These are phyloP conservation scores for Piper longum DNA, from an alignment of 164 flowering plant genomes.

Conservation along the genomic window DNA sequence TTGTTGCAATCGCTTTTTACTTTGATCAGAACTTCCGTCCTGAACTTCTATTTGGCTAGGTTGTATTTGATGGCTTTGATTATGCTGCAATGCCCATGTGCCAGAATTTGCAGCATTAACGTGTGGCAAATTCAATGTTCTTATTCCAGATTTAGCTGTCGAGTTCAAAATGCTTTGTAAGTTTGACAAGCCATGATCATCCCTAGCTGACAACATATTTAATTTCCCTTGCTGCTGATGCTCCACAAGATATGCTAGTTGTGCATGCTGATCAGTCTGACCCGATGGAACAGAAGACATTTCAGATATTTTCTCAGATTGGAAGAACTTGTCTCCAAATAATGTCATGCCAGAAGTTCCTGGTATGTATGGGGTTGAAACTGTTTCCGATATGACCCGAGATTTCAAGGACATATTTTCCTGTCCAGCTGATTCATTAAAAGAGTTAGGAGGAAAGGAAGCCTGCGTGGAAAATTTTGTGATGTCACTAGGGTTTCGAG, in stretches of 20 bases:
- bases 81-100: conserved; percentile 20
- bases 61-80: conserved; percentile 30
- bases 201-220: conserved; percentile 11
- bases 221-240: conserved; percentile 25
- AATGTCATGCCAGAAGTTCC: conserved; percentile 16
- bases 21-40: conserved; percentile 6
- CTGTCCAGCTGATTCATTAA: conserved; percentile 16
- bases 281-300: conserved; percentile 16
- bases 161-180: conserved; percentile 16
- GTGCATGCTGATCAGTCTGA: conserved; percentile 60
- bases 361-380: conserved; percentile 19
- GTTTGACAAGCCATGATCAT: conserved; percentile 20
- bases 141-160: conserved; percentile 12
- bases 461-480: conserved; percentile 21
- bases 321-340: conserved; percentile 16
- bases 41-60: conserved; percentile 23
- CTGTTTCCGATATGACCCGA: conserved; percentile 17
- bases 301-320: conserved; percentile 22
- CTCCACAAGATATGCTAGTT: conserved; percentile 58
- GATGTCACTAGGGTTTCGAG: conserved; percentile 14
- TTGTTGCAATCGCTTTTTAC: conserved; percentile 22
- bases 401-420: conserved; percentile 17
- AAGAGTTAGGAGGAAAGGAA: conserved; percentile 8
- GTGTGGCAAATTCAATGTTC: conserved; percentile 10
- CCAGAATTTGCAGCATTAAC: conserved; percentile 19